These are phyloP conservation scores for Geum urbanum DNA, from an alignment of 306 rosid species.

Conservation along the genomic window DNA sequence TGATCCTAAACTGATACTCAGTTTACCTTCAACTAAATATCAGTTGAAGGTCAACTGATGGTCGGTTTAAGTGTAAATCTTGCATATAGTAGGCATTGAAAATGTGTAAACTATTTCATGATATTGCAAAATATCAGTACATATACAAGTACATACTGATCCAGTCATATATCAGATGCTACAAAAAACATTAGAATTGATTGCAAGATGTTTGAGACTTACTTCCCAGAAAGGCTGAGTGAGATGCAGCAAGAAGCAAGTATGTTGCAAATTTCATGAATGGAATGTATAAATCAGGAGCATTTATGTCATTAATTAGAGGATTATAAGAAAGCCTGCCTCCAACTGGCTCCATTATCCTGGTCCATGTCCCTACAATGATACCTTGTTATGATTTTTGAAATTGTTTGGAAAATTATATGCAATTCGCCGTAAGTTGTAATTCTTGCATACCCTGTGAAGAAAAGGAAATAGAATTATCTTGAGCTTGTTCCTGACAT, in stretches of 20 bases:
- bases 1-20: no score
- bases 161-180: not conserved
- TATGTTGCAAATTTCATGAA: constrained; percentile 77
- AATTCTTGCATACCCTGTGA: constrained; percentile 49
- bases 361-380: constrained; percentile 67
- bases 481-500: constrained; percentile 69
- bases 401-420: not conserved
- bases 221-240: constrained; percentile 64
- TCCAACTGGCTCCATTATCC: constrained; percentile 62
- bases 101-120: no score
- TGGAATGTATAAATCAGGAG: constrained; percentile 69
- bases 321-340: constrained; percentile 71
- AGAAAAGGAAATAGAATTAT: constrained; percentile 68
- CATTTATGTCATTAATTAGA: constrained; percentile 71
- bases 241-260: constrained; percentile 62
- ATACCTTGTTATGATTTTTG: not conserved
- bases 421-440: not conserved
- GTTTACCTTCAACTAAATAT: no score
- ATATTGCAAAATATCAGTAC: no score
- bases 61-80: no score
- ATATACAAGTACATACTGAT: not conserved
- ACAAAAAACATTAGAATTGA: not conserved
- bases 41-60: no score
- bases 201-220: constrained; percentile 12
- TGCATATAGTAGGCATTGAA: not conserved